Conservation (phyloP, 306 rosid genomes). For the Castanea crenata region DNA sequence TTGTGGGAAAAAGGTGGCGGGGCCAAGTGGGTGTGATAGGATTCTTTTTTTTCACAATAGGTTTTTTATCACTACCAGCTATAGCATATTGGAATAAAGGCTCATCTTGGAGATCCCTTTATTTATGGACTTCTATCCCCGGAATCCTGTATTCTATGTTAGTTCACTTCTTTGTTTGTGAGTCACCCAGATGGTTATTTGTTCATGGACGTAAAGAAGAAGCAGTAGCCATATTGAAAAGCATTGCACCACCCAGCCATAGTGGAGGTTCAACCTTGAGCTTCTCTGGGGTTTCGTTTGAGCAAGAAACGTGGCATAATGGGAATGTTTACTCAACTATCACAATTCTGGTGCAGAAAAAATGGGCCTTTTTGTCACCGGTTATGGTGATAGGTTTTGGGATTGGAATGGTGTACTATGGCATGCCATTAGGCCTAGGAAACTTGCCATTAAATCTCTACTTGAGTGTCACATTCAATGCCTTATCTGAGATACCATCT, state of each 20-base stretch:
- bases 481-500: slow-evolving; percentile 61
- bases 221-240: slow-evolving; percentile 33
- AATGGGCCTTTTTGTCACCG: slow-evolving; percentile 34
- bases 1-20: slow-evolving; percentile 51
- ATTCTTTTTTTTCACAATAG: slow-evolving; percentile 55
- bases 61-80: slow-evolving; percentile 58
- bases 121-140: slow-evolving; percentile 57
- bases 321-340: slow-evolving; percentile 37
- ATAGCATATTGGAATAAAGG: slow-evolving; percentile 36
- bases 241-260: slow-evolving; percentile 23
- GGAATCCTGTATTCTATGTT: slow-evolving; percentile 32
- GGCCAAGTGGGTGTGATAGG: slow-evolving; percentile 46
- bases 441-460: slow-evolving; percentile 44
- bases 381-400: slow-evolving; percentile 46
- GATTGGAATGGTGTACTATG: slow-evolving; percentile 55
- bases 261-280: slow-evolving; percentile 14
- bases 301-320: slow-evolving; percentile 22
- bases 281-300: slow-evolving; percentile 20
- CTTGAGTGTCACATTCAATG: slow-evolving; percentile 55
- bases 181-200: slow-evolving; percentile 72
- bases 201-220: slow-evolving; percentile 54
- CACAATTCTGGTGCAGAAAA: slow-evolving; percentile 26
- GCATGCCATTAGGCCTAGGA: slow-evolving; percentile 67
- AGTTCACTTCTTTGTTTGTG: slow-evolving; percentile 36
- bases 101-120: slow-evolving; percentile 54